Conservation (phyloP, 306 rosid genomes). For the Abrus pulchellus region DNA sequence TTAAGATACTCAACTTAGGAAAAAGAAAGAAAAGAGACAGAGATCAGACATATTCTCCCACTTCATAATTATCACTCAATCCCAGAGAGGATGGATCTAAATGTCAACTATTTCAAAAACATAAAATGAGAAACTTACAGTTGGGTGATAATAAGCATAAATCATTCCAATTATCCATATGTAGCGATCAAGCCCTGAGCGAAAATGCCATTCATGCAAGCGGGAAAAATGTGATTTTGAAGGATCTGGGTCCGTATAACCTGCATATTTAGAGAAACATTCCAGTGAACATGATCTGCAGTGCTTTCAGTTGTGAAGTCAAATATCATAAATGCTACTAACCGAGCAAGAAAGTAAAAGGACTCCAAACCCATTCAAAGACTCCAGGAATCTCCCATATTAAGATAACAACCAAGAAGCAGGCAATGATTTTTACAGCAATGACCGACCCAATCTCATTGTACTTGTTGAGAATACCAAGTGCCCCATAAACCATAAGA, state of each 20-base stretch:
- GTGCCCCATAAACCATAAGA: conserved; percentile 90
- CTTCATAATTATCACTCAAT: conserved; percentile 40
- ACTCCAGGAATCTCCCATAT: conserved; percentile 98
- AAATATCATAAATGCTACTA: conserved; percentile 52
- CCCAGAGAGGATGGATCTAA: conserved; percentile 18
- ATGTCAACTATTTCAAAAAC: conserved; percentile 34
- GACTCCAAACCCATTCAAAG: conserved; percentile 89
- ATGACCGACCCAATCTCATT: conserved; percentile 85
- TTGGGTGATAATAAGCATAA: conserved; percentile 95
- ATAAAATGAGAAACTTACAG: conserved; percentile 67
- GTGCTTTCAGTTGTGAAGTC: conserved; percentile 36
- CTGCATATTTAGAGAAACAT: conserved; percentile 55
- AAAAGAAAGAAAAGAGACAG: background rate
- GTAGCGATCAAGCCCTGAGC: conserved; percentile 97
- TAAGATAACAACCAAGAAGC: conserved; percentile 84
- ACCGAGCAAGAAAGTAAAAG: conserved; percentile 86
- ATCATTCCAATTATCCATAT: conserved; percentile 98
- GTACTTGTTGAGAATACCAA: conserved; percentile 82
- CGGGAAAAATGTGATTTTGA: conserved; percentile 67
- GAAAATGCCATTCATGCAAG: conserved; percentile 95
- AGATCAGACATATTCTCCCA: conserved; percentile 13
- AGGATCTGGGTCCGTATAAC: conserved; percentile 78
- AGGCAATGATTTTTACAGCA: conserved; percentile 67
- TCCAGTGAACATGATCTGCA: conserved; percentile 49
- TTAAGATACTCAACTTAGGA: conserved; percentile 39